Evolutionary conservation across 2,329 filamentous ascomycete genomes (phyloP).

Genomic region (Phaeophleospora eucalypticola): DNA sequence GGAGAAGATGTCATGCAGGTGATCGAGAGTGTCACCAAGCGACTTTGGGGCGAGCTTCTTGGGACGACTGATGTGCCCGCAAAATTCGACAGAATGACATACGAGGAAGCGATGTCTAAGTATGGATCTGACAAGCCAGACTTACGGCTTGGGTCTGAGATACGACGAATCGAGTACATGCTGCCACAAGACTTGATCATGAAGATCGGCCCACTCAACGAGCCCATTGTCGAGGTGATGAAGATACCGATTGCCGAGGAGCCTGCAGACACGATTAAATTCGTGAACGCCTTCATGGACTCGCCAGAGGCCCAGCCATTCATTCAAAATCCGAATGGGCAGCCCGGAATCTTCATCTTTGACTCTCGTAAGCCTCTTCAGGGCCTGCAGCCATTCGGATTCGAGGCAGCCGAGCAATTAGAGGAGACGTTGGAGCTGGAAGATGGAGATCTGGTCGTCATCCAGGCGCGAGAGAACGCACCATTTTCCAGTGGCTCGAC

Average conservation of each 20-base stretch:
- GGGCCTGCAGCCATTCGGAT: constrained; percentile 74
- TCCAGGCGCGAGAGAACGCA: constrained; percentile 69
- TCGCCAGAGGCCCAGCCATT: constrained; percentile 56
- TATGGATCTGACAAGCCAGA: constrained; percentile 95
- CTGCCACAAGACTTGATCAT: constrained; percentile 61
- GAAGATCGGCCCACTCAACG: constrained; percentile 67
- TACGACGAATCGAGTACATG: constrained; percentile 60
- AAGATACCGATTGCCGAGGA: constrained; percentile 58
- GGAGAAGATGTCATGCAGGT: constrained; percentile 65
- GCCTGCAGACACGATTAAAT: constrained; percentile 53
- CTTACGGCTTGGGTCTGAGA: constrained; percentile 65
- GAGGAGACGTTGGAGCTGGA: constrained; percentile 53
- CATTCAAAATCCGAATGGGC: constrained; percentile 67
- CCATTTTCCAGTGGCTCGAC: constrained; percentile 70
- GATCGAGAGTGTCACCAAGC: constrained; percentile 52
- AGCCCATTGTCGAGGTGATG: constrained; percentile 72
- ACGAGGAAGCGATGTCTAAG: constrained; percentile 69
- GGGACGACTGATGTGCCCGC: constrained; percentile 39
- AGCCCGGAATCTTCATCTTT: constrained; percentile 72
- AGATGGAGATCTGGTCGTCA: constrained; percentile 72
- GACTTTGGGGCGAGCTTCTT: constrained; percentile 53
- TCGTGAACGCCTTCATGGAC: constrained; percentile 69
- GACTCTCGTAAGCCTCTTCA: constrained; percentile 69
- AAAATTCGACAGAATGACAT: constrained; percentile 60
- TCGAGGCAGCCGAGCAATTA: constrained; percentile 60